phyloP scores from a whole-genome alignment of 169 alveolate genomes.

The Plasmodium inui region DNA sequence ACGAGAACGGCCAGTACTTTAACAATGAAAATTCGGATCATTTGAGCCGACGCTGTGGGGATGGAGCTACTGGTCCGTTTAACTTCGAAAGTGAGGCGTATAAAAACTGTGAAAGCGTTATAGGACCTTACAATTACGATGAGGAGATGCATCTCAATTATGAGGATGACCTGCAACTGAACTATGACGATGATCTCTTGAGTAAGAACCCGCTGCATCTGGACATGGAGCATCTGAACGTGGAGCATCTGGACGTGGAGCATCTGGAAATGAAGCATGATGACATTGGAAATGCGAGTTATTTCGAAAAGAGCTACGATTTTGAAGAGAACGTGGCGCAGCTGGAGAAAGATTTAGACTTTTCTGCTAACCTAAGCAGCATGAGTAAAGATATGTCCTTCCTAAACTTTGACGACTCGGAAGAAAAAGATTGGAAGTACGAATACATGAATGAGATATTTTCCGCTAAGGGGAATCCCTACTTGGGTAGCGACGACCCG shows the following conservation, averaged over 20 bases:
- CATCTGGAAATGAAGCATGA: background rate
- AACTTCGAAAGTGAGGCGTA: background rate
- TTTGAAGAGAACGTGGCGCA: background rate
- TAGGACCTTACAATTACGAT: background rate
- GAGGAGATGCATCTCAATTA: background rate
- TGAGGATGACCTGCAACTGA: background rate
- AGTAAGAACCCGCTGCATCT: background rate
- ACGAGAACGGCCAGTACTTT: background rate
- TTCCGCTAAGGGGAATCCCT: background rate
- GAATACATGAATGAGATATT: background rate
- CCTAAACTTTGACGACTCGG: constrained; percentile 2
- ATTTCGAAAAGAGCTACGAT: background rate
- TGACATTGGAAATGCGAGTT: background rate
- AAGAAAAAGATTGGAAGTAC: background rate
- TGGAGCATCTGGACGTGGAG: no score
- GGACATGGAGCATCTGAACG: background rate
- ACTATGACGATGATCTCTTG: background rate
- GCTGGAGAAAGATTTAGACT: constrained; percentile 7
- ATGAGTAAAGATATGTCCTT: background rate
- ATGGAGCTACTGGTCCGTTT: background rate
- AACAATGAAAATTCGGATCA: constrained; percentile 18
- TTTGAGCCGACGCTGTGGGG: background rate
- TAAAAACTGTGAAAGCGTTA: background rate
- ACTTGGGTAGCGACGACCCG: background rate
- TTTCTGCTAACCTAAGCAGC: constrained; percentile 9